These are phyloP conservation scores for Torulaspora microellipsoides DNA, from an alignment of 805 yeast species.

Conservation along the genomic window DNA sequence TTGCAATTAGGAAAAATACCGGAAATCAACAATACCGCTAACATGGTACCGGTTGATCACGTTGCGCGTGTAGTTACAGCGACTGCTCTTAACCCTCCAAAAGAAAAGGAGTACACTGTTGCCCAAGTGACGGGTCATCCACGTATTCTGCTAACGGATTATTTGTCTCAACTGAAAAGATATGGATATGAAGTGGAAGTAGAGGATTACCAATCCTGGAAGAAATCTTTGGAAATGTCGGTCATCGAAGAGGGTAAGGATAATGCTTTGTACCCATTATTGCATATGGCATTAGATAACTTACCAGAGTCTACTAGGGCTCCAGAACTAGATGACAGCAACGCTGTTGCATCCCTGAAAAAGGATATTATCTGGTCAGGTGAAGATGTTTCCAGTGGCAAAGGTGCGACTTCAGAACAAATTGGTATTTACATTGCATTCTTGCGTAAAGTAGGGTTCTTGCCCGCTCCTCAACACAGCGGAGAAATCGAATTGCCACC, in stretches of 20 bases:
- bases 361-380: slow-evolving; percentile 62
- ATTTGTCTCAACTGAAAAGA: slow-evolving; percentile 54
- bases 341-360: slow-evolving; percentile 66
- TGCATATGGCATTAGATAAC: slow-evolving; percentile 91
- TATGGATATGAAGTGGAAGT: slow-evolving; percentile 70
- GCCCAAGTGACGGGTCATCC: slow-evolving; percentile 99
- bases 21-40: slow-evolving; percentile 78
- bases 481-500: slow-evolving; percentile 51
- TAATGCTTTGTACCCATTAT: slow-evolving; percentile 84
- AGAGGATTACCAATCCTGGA: slow-evolving; percentile 76
- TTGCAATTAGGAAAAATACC: slow-evolving; percentile 84
- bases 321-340: slow-evolving; percentile 87
- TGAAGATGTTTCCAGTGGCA: slow-evolving; percentile 61
- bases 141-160: slow-evolving; percentile 73
- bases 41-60: slow-evolving; percentile 97
- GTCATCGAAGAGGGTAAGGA: slow-evolving; percentile 73
- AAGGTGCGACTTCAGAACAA: slow-evolving; percentile 64
- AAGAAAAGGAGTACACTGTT: slow-evolving; percentile 51
- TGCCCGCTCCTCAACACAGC: slow-evolving; percentile 52
- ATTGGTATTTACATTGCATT: slow-evolving; percentile 78
- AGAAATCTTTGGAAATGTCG: slow-evolving; percentile 62
- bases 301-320: slow-evolving; percentile 89
- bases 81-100: slow-evolving; percentile 72
- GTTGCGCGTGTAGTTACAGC: slow-evolving; percentile 91
- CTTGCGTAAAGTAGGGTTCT: slow-evolving; percentile 72